Conservation (phyloP, 371 early-diverging fungal genomes). For the Mucor lusitanicus region DNA sequence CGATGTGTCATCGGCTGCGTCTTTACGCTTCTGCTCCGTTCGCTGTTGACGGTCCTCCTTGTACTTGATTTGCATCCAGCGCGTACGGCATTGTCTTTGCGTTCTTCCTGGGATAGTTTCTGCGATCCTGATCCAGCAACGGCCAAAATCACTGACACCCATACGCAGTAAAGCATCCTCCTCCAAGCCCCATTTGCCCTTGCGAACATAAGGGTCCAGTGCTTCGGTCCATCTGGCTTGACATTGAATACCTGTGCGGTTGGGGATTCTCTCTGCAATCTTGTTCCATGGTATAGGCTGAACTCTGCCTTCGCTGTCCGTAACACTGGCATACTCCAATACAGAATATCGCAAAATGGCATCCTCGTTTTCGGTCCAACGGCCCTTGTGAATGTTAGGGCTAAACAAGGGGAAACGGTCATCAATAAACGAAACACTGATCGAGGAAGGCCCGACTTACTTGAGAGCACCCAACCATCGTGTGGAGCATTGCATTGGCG, state of each 20-base stretch:
- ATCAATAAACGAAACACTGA: neutral
- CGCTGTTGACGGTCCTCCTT: conserved; percentile 46
- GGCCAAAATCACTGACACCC: conserved; percentile 54
- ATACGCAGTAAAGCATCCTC: conserved; percentile 62
- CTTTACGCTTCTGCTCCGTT: conserved; percentile 10
- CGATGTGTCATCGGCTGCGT: conserved; percentile 18
- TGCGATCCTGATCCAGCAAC: conserved; percentile 77
- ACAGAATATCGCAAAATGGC: conserved; percentile 44
- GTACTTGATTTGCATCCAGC: conserved; percentile 66
- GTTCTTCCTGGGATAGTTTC: conserved; percentile 69
- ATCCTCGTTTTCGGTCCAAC: conserved; percentile 73
- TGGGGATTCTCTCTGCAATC: conserved; percentile 58
- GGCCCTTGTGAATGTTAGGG: conserved; percentile 64
- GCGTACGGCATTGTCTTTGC: conserved; percentile 74
- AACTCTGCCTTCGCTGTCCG: conserved; percentile 48
- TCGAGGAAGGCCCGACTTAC: conserved; percentile 19
- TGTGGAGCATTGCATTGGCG: conserved; percentile 72
- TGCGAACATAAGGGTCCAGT: conserved; percentile 67
- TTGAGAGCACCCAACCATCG: conserved; percentile 69
- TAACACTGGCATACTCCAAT: conserved; percentile 41
- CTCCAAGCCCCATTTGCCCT: conserved; percentile 67
- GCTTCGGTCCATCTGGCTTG: conserved; percentile 80
- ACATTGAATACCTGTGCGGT: conserved; percentile 71
- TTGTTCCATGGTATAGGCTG: conserved; percentile 66
- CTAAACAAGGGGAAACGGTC: conserved; percentile 18